These are phyloP conservation scores for Calonectria pseudoturangicola DNA, from an alignment of 2,329 filamentous ascomycete genomes.

Conservation along the genomic window DNA sequence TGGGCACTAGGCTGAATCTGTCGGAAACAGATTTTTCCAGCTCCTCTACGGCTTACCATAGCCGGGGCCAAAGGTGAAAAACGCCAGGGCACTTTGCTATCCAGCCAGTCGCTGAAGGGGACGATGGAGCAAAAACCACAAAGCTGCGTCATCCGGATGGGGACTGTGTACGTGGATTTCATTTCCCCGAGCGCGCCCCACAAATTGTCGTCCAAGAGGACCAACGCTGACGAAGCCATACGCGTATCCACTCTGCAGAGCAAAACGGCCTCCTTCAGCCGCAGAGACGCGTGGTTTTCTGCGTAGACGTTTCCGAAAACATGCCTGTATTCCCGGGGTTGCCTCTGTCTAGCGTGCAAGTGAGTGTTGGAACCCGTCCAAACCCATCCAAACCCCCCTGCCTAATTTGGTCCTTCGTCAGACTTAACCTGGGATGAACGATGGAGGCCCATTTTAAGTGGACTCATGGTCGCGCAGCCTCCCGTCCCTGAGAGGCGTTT, in stretches of 20 bases:
- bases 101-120: background rate
- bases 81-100: background rate
- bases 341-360: background rate
- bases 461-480: conserved; percentile 22
- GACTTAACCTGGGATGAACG: background rate
- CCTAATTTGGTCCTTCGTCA: conserved; percentile 3
- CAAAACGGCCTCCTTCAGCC: conserved; percentile 21
- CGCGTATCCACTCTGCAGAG: conserved; percentile 13
- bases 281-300: conserved; percentile 25
- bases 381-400: background rate
- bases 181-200: conserved; percentile 7
- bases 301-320: conserved; percentile 24
- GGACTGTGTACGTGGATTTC: conserved; percentile 18
- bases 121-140: background rate
- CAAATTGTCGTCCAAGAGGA: conserved; percentile 4
- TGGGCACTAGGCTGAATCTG: background rate
- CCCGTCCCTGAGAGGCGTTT: conserved; percentile 10
- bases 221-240: conserved; percentile 24
- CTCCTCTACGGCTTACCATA: background rate
- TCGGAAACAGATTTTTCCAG: background rate
- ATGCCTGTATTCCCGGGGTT: background rate
- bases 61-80: background rate
- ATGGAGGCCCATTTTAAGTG: conserved; percentile 18
- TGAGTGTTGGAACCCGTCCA: background rate
- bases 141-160: conserved; percentile 22